These are phyloP conservation scores for Lodderomyces orthopsilosis DNA, from an alignment of 1,139 yeast genomes.

Conservation along the genomic window DNA sequence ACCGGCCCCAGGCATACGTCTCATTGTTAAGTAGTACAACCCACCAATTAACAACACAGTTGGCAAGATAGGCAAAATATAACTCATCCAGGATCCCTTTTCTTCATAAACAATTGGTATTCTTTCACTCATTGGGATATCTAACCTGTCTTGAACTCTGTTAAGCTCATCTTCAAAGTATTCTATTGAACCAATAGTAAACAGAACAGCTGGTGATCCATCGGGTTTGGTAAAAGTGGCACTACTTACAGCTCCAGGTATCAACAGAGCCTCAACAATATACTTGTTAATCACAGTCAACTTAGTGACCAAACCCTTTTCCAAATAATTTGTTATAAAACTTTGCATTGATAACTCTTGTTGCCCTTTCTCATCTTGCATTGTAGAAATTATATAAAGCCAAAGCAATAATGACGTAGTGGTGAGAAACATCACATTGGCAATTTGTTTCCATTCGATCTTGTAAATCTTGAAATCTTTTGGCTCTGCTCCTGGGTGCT, in stretches of 20 bases:
- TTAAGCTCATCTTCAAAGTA: constrained; percentile 68
- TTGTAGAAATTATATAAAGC: constrained; percentile 13
- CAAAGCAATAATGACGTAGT: constrained; percentile 15
- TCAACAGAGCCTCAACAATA: constrained; percentile 71
- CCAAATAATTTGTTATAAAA: constrained; percentile 78
- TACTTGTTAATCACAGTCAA: constrained; percentile 74
- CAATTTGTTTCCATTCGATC: constrained; percentile 23
- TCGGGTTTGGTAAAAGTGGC: constrained; percentile 35
- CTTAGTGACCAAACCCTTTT: constrained; percentile 77
- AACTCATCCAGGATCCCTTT: constrained; percentile 55
- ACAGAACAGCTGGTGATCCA: constrained; percentile 49
- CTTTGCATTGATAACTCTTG: constrained; percentile 81
- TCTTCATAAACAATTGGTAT: constrained; percentile 65
- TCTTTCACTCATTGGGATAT: constrained; percentile 57
- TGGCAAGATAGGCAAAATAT: constrained; percentile 62
- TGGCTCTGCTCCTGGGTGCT: constrained; percentile 29
- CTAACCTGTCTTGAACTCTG: constrained; percentile 57
- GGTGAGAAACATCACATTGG: constrained; percentile 15
- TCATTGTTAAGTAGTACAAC: constrained; percentile 63
- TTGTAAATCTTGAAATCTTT: constrained; percentile 33
- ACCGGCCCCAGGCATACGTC: constrained; percentile 49
- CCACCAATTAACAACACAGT: constrained; percentile 71
- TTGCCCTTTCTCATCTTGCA: constrained; percentile 19
- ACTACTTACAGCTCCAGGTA: constrained; percentile 53
- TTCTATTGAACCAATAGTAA: constrained; percentile 73